phyloP scores from a whole-genome alignment of 139 green algal species.

The Chlamydomonas urium region DNA sequence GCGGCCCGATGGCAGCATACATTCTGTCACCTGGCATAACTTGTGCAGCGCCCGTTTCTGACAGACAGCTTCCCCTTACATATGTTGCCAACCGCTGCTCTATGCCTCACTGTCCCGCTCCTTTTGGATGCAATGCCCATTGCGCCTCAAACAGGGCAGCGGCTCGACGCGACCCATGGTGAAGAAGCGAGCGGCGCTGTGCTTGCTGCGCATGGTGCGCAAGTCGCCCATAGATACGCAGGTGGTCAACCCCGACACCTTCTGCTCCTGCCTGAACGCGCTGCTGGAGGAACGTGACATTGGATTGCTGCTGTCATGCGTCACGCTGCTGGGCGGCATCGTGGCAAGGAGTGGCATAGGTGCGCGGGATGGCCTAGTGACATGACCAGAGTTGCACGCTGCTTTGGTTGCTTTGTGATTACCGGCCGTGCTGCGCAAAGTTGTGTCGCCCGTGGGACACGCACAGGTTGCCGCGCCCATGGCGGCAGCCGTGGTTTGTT shows the following conservation, averaged over 20 bases:
- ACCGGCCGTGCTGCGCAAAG: too few relatives aligned
- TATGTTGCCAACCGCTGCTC: too few relatives aligned
- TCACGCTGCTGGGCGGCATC: conserved; percentile 85
- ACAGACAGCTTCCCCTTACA: too few relatives aligned
- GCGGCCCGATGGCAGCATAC: too few relatives aligned
- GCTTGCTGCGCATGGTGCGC: conserved; percentile 87
- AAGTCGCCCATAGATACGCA: conserved; percentile 74
- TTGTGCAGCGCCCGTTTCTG: too few relatives aligned
- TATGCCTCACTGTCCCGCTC: too few relatives aligned
- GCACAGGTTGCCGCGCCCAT: too few relatives aligned
- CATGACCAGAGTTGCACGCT: background rate
- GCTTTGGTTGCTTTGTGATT: background rate
- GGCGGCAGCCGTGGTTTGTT: too few relatives aligned
- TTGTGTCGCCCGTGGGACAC: too few relatives aligned
- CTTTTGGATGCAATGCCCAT: background rate
- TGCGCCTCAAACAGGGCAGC: conserved; percentile 53
- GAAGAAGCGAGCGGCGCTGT: conserved; percentile 96
- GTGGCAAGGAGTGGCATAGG: conserved; percentile 52
- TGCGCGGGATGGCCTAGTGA: conserved; percentile 9
- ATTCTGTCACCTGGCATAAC: too few relatives aligned
- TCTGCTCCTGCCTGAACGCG: conserved; percentile 42
- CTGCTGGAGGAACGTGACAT: conserved; percentile 92
- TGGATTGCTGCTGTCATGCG: conserved; percentile 76
- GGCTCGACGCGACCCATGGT: conserved; percentile 76
- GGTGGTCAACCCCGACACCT: conserved; percentile 55